Evolutionary conservation across 129 eudicot genomes (phyloP).

Genomic region (Apium graveolens): DNA sequence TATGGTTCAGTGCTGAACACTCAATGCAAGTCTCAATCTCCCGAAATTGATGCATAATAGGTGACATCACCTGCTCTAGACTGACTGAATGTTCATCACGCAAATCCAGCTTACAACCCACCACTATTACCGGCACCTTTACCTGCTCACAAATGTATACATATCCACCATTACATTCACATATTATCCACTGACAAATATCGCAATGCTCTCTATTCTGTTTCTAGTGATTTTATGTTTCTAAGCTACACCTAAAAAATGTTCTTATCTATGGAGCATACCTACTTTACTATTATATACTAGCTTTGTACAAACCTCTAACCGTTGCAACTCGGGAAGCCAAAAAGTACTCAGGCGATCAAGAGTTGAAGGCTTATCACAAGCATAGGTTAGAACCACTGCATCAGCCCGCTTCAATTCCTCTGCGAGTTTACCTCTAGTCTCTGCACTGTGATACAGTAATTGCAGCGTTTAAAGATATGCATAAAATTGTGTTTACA

Average conservation of each 20-base stretch:
- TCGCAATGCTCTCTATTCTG: constrained; percentile 70
- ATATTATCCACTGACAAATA: constrained; percentile 53
- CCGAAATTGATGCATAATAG: constrained; percentile 89
- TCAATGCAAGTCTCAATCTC: constrained; percentile 97
- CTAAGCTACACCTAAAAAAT: constrained; percentile 22
- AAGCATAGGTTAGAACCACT: constrained; percentile 83
- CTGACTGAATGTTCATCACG: constrained; percentile 72
- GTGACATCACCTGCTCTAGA: constrained; percentile 88
- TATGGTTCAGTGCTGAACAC: constrained; percentile 58
- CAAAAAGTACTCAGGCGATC: constrained; percentile 77
- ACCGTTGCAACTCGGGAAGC: constrained; percentile 92
- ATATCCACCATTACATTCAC: constrained; percentile 8
- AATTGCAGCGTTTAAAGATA: background rate
- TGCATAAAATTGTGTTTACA: background rate
- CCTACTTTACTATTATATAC: background rate
- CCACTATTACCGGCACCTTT: constrained; percentile 90
- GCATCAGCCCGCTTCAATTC: constrained; percentile 89
- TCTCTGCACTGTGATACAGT: constrained; percentile 48
- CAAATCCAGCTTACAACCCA: constrained; percentile 91
- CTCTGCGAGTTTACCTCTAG: constrained; percentile 58
- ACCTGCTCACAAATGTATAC: constrained; percentile 39
- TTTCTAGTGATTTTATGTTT: constrained; percentile 46
- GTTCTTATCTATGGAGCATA: background rate
- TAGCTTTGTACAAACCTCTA: constrained; percentile 47
- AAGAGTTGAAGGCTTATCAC: constrained; percentile 77